Conservation (phyloP, 371 early-diverging fungal genomes). For the Thermomucor indicae-seudaticae region DNA sequence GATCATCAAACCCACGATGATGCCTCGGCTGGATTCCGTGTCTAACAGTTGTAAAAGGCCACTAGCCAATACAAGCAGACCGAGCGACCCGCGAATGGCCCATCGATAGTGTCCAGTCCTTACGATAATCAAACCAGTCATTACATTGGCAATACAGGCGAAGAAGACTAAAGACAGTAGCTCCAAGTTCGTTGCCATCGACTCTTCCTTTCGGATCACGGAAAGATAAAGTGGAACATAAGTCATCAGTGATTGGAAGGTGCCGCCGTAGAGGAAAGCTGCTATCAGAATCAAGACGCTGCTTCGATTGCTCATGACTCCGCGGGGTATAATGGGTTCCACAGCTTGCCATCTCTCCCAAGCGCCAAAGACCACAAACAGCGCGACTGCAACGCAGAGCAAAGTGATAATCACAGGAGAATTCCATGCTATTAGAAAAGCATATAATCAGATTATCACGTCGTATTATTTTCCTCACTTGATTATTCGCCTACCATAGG, state of each 20-base stretch:
- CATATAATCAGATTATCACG: background rate
- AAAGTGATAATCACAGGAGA: constrained; percentile 43
- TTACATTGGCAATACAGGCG: constrained; percentile 37
- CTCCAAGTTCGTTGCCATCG: constrained; percentile 35
- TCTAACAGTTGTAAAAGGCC: constrained; percentile 22
- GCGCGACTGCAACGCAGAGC: constrained; percentile 33
- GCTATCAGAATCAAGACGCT: constrained; percentile 32
- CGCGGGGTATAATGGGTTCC: constrained; percentile 50
- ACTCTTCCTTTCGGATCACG: constrained; percentile 26
- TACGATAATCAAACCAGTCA: constrained; percentile 31
- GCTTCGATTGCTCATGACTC: constrained; percentile 48
- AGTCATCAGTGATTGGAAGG: constrained; percentile 42
- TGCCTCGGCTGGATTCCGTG: constrained; percentile 24
- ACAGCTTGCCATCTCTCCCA: constrained; percentile 38
- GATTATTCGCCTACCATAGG: constrained; percentile 18
- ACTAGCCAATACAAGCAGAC: constrained; percentile 24
- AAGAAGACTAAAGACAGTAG: constrained; percentile 32
- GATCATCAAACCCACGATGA: constrained; percentile 39
- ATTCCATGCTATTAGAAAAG: constrained; percentile 22
- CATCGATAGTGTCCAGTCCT: constrained; percentile 32
- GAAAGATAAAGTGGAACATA: constrained; percentile 36
- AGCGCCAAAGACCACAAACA: constrained; percentile 30
- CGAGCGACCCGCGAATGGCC: constrained; percentile 28
- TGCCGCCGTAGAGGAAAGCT: constrained; percentile 37
- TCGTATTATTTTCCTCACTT: background rate